These are phyloP conservation scores for Dictyostelium firmibasis DNA, from an alignment of 78 protist species.

Conservation along the genomic window DNA sequence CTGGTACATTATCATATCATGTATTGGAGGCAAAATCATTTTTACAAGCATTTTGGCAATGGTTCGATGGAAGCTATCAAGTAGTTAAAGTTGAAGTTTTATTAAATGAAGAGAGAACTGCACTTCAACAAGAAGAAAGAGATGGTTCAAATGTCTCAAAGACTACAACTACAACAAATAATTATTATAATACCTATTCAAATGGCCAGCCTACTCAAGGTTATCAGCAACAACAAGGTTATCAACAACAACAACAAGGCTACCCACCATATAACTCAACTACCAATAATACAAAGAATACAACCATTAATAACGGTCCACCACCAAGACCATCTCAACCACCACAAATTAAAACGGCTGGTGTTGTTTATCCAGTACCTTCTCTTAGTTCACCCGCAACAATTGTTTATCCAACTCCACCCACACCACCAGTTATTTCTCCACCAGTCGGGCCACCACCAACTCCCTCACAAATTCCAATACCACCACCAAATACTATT, in stretches of 20 bases:
- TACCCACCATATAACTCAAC: not conserved
- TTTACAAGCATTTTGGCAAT: constrained; percentile 55
- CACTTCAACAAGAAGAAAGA: not conserved
- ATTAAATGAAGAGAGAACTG: constrained; percentile 45
- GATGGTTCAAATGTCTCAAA: not conserved
- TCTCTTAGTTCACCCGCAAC: not conserved
- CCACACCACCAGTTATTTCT: not conserved
- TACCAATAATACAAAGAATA: not conserved
- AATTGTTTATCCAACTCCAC: not conserved
- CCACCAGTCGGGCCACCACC: not conserved
- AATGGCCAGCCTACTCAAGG: not conserved
- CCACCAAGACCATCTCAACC: not conserved
- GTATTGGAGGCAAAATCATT: constrained; percentile 43
- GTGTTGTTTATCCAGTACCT: not conserved
- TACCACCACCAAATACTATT: not conserved
- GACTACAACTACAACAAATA: not conserved
- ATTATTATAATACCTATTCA: constrained; percentile 7
- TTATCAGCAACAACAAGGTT: not conserved
- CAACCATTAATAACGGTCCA: not conserved
- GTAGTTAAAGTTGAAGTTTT: constrained; percentile 69
- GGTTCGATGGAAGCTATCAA: constrained; percentile 77
- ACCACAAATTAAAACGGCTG: not conserved
- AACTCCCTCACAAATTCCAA: not conserved
- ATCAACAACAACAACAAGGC: not conserved
- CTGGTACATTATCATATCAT: constrained; percentile 55